Conservation (phyloP, 2,329 filamentous ascomycete genomes). For the Scedosporium dehoogii region DNA sequence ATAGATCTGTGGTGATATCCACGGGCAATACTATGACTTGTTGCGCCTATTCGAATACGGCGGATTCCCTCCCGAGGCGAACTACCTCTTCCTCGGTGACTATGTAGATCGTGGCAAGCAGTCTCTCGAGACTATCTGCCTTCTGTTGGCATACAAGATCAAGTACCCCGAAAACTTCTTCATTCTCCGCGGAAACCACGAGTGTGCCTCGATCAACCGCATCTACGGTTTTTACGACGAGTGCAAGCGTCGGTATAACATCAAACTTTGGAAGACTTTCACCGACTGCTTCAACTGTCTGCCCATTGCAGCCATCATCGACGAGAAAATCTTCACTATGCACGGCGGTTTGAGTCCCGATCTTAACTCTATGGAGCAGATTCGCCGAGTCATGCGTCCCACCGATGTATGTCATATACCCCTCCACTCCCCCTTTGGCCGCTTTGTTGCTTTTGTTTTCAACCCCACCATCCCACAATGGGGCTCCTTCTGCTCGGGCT, state of each 20-base stretch:
- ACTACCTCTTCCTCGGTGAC: constrained; percentile 98
- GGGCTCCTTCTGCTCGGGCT: neutral
- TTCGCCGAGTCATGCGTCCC: constrained; percentile 94
- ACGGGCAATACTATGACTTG: constrained; percentile 98
- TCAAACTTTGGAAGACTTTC: constrained; percentile 99
- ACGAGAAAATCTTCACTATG: constrained; percentile 99
- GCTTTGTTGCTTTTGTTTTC: neutral
- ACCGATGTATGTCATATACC: constrained; percentile 72
- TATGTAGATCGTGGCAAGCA: constrained; percentile 99
- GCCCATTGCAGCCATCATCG: constrained; percentile 96
- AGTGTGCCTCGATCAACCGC: constrained; percentile 97
- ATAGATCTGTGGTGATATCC: constrained; percentile 98
- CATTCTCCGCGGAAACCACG: constrained; percentile 95
- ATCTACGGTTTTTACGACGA: constrained; percentile 99
- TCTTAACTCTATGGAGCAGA: constrained; percentile 99
- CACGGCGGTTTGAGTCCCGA: constrained; percentile 95
- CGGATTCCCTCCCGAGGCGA: constrained; percentile 94
- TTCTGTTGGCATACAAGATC: constrained; percentile 97
- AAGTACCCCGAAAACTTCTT: constrained; percentile 99
- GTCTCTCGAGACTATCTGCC: constrained; percentile 95
- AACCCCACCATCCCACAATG: neutral
- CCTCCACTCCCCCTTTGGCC: neutral
- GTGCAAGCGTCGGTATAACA: constrained; percentile 98
- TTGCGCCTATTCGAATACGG: constrained; percentile 96
- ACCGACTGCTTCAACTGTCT: constrained; percentile 99